Evolutionary conservation across 1,284 basidiomycete genomes (phyloP).

Genomic region (Cryptococcus neoformans): DNA sequence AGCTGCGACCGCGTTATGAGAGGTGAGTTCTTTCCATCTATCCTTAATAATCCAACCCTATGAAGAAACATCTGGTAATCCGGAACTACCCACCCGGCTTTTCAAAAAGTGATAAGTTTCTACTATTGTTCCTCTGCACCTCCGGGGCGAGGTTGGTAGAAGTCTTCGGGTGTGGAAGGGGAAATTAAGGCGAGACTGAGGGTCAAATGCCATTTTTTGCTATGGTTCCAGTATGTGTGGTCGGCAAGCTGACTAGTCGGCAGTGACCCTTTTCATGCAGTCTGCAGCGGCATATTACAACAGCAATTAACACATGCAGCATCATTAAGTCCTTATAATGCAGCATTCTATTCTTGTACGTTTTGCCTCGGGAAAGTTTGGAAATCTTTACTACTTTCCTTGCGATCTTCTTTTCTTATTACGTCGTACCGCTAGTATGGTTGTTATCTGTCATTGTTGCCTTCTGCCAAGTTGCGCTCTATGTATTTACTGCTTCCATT

Average conservation of each 20-base stretch:
- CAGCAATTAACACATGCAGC: too few relatives aligned
- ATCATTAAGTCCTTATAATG: background rate
- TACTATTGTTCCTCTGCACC: background rate
- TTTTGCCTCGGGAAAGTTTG: background rate
- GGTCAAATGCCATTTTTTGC: background rate
- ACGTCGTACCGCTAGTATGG: too few relatives aligned
- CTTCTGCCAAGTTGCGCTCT: too few relatives aligned
- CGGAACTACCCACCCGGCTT: conserved; percentile 2
- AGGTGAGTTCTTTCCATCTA: too few relatives aligned
- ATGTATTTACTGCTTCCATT: too few relatives aligned
- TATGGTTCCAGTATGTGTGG: background rate
- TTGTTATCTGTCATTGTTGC: too few relatives aligned
- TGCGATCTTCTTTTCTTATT: too few relatives aligned
- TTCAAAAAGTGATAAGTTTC: background rate
- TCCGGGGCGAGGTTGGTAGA: background rate
- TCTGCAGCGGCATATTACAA: background rate
- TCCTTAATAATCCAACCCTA: background rate
- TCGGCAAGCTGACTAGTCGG: background rate
- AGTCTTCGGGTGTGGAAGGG: conserved; percentile 1
- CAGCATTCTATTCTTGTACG: background rate
- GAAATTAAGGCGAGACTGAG: conserved; percentile 6
- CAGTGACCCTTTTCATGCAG: background rate
- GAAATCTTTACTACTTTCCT: background rate
- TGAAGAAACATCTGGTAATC: conserved; percentile 5
- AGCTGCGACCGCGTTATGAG: too few relatives aligned